Percentiles rank a stretch among this genome's conserved stretches.
Conservation (phyloP, 2,329 filamentous ascomycete genomes). For the Pseudocercospora musae region DNA sequence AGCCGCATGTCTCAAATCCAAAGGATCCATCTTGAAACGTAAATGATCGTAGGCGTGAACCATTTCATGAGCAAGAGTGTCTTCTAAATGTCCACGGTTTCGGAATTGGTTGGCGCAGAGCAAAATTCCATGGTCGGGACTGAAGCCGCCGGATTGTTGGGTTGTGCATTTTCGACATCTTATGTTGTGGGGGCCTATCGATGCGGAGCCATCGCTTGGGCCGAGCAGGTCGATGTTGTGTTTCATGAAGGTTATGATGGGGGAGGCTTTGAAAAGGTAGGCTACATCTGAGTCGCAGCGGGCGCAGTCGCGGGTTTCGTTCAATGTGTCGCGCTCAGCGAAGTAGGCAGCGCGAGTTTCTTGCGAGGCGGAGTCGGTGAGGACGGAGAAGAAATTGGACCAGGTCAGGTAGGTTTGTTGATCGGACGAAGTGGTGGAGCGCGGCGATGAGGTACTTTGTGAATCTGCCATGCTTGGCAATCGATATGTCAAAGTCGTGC, state of each 20-base stretch:
- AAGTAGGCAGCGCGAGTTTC: constrained; percentile 74
- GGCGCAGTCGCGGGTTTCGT: constrained; percentile 74
- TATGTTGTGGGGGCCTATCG: constrained; percentile 71
- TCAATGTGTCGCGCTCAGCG: constrained; percentile 67
- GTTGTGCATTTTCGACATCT: constrained; percentile 75
- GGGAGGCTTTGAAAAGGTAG: constrained; percentile 80
- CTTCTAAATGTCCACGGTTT: constrained; percentile 78
- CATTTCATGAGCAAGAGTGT: constrained; percentile 96
- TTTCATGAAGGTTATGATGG: constrained; percentile 80
- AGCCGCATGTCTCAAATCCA: constrained; percentile 81
- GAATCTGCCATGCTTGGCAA: constrained; percentile 14
- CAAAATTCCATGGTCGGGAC: constrained; percentile 79
- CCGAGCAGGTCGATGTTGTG: constrained; percentile 78
- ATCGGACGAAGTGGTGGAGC: constrained; percentile 9
- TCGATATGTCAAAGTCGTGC: not conserved
- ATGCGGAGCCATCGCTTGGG: constrained; percentile 46
- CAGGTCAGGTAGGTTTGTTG: constrained; percentile 54
- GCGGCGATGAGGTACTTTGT: constrained; percentile 2
- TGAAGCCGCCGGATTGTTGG: constrained; percentile 77
- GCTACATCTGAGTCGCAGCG: constrained; percentile 78
- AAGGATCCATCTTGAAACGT: constrained; percentile 83
- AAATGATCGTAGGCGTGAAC: constrained; percentile 94
- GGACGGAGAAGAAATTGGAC: constrained; percentile 81
- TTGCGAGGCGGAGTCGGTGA: constrained; percentile 67
- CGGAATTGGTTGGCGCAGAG: constrained; percentile 90